Percentiles rank a stretch among this genome's conserved stretches.
Conservation (phyloP, 2,329 filamentous ascomycete genomes). For the Myriosclerotinia duriaeana region DNA sequence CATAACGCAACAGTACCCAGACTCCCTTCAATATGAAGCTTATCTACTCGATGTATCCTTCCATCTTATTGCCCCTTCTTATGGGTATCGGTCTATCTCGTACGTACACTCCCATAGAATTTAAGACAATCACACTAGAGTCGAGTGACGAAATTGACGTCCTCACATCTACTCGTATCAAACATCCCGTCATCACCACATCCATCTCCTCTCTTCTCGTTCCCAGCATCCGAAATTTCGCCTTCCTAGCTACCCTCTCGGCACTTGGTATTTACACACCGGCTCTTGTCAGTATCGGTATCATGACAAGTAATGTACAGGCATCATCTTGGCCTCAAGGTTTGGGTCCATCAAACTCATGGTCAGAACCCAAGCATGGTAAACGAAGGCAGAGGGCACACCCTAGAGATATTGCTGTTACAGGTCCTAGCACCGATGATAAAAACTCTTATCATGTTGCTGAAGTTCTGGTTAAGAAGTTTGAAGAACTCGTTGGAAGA, state of each 20-base stretch:
- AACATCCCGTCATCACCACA: neutral
- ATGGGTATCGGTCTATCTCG: neutral
- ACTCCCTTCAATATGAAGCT: neutral
- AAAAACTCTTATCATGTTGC: neutral
- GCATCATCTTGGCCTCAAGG: neutral
- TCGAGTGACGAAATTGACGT: neutral
- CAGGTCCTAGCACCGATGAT: neutral
- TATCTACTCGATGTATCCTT: neutral
- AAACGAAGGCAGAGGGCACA: neutral
- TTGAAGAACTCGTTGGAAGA: neutral
- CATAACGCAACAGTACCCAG: neutral
- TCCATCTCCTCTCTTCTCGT: neutral
- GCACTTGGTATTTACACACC: constrained; percentile 4
- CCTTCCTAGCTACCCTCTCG: neutral
- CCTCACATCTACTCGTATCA: neutral
- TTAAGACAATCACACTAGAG: neutral
- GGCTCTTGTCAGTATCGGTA: constrained; percentile 5
- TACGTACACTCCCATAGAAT: neutral
- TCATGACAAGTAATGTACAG: constrained; percentile 6
- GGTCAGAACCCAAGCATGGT: neutral
- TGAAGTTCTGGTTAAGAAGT: constrained; percentile 7
- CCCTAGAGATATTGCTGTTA: neutral
- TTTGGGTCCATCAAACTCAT: neutral
- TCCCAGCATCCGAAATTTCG: neutral
- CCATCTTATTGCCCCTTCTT: neutral